Evolutionary conservation across 768 basidiomycete species (phyloP).

Genomic region (Leccinum disarticulatum): DNA sequence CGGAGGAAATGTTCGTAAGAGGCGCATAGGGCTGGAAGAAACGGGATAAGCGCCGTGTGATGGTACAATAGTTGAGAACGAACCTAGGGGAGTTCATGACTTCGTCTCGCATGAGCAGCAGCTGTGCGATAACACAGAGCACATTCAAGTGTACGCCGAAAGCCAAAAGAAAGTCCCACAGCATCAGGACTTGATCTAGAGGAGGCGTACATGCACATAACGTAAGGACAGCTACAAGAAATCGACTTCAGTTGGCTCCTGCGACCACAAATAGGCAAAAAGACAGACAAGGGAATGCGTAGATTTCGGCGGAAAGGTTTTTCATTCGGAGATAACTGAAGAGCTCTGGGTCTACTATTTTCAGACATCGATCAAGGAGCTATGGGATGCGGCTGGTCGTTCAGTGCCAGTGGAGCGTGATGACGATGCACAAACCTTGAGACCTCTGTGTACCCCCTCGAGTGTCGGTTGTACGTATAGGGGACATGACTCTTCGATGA

Average conservation of each 20-base stretch:
- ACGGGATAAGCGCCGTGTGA: background rate
- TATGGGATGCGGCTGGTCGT: slow-evolving; percentile 31
- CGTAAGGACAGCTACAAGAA: slow-evolving; percentile 76
- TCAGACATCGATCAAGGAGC: slow-evolving; percentile 91
- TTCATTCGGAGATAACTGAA: slow-evolving; percentile 81
- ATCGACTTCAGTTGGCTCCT: slow-evolving; percentile 2
- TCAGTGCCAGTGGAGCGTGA: background rate
- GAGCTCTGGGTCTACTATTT: slow-evolving; percentile 87
- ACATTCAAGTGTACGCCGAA: slow-evolving; percentile 97
- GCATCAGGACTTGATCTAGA: slow-evolving; percentile 86
- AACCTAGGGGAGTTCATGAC: slow-evolving; percentile 88
- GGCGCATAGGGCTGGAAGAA: slow-evolving; percentile 79
- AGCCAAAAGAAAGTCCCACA: slow-evolving; percentile 97
- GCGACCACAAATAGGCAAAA: background rate
- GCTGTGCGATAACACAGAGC: slow-evolving; percentile 93
- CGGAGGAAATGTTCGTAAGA: slow-evolving; percentile 91
- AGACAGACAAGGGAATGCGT: slow-evolving; percentile 91
- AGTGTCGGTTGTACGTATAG: slow-evolving; percentile 96
- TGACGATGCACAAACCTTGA: slow-evolving; percentile 61
- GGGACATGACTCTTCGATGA: slow-evolving; percentile 93
- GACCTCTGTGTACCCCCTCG: slow-evolving; percentile 91
- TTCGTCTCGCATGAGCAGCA: slow-evolving; percentile 85
- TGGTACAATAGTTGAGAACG: slow-evolving; percentile 19
- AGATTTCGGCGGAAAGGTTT: slow-evolving; percentile 92
- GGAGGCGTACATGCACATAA: slow-evolving; percentile 97